phyloP scores from a whole-genome alignment of 179 eudicot genomes.

The Vitellaria paradoxa region DNA sequence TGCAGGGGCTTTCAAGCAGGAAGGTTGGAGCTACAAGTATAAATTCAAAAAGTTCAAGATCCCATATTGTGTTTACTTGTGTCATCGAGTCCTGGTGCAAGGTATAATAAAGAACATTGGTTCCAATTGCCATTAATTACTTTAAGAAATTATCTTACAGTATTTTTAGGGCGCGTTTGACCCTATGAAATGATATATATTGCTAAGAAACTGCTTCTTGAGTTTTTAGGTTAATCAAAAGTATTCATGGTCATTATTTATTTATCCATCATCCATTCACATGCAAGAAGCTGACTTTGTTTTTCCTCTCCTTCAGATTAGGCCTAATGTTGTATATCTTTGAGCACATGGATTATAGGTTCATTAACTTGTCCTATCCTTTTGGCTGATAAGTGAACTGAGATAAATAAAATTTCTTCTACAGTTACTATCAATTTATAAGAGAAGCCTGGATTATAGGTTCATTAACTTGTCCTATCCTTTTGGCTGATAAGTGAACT shows the following conservation, averaged over 20 bases:
- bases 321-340: background rate
- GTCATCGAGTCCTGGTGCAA: slow-evolving; percentile 95
- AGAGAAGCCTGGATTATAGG: background rate
- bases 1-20: slow-evolving; percentile 91
- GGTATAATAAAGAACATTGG: slow-evolving; percentile 39
- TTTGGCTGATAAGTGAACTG: background rate
- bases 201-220: background rate
- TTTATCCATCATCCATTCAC: background rate
- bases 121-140: background rate
- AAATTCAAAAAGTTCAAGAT: slow-evolving; percentile 84
- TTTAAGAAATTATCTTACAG: background rate
- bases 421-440: background rate
- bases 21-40: slow-evolving; percentile 79
- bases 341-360: background rate
- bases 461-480: background rate
- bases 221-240: background rate
- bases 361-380: background rate
- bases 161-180: background rate
- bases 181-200: background rate
- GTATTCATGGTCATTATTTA: background rate
- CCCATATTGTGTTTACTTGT: slow-evolving; percentile 85
- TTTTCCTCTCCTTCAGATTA: background rate
- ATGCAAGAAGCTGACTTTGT: background rate
- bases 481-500: background rate
- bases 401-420: too few relatives aligned